phyloP scores from a whole-genome alignment of 768 basidiomycete species.

The Clitopilus passeckerianus region DNA sequence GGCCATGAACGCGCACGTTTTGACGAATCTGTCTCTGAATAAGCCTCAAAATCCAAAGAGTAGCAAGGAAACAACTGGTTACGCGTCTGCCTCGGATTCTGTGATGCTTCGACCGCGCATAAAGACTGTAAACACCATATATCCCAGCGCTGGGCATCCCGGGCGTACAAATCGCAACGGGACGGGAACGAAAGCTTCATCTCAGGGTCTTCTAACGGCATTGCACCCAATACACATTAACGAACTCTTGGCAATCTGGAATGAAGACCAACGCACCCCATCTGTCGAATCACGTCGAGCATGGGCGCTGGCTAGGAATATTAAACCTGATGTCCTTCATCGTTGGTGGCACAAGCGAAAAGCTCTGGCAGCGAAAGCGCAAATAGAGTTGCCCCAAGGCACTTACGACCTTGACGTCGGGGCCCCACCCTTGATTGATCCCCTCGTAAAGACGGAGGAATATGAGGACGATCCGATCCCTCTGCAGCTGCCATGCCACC shows the following conservation, averaged over 20 bases:
- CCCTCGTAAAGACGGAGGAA: background rate
- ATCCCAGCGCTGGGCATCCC: background rate
- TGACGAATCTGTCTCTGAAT: background rate
- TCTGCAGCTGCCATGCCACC: background rate
- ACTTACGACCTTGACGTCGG: slow-evolving; percentile 34
- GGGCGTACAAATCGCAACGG: background rate
- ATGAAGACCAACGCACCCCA: slow-evolving; percentile 29
- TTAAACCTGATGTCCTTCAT: slow-evolving; percentile 27
- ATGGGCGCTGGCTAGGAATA: slow-evolving; percentile 32
- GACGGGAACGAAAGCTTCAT: background rate
- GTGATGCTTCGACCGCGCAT: background rate
- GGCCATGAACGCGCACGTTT: background rate
- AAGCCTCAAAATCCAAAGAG: background rate
- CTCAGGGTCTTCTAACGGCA: background rate
- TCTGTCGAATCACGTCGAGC: slow-evolving; percentile 28
- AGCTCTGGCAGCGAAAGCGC: slow-evolving; percentile 19
- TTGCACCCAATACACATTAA: slow-evolving; percentile 18
- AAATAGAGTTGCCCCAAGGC: slow-evolving; percentile 21
- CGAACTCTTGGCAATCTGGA: slow-evolving; percentile 32
- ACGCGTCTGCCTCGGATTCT: background rate
- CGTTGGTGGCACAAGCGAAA: slow-evolving; percentile 34
- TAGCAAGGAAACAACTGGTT: background rate
- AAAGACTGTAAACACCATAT: background rate
- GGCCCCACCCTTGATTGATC: slow-evolving; percentile 19
- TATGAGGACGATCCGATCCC: background rate